Base-by-base conservation (phyloP, 169 alveolate genomes). In the Cyclospora cayetanensis region DNA sequence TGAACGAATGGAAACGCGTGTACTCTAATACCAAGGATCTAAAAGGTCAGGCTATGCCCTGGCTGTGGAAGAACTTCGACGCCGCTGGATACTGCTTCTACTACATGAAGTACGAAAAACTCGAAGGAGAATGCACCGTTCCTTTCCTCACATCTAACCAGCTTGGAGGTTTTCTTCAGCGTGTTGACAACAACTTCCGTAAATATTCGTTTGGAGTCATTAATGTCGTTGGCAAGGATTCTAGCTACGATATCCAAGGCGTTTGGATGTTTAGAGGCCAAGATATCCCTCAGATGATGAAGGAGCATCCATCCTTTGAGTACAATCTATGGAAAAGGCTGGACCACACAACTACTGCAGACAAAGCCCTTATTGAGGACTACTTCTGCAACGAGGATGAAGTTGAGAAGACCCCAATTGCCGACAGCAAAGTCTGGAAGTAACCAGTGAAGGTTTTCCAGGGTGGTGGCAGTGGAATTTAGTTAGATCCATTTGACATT, bases 251-350 rank as follows among this genome's bases (percentile, higher is more conserved):
- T 83, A 97, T 98, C 60, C 97, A 94, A 93, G 99, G 99, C 20
- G 99, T 98, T 9, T 98, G 99, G 99, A 88, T 98, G 93, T 97
- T 98, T 96, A 97, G 99, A 95, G 99, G 99, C 50, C 93, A 88
- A 11, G 99, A 96, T 27, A 94, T 98, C 29, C 99, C 99, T 12
- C 93, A 94, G 80, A 95, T 94, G 93, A 95, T 98, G 98, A 94
- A 95, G 83, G 99, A 98, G 29, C 99, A 98, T 92, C 99, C 99
- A 5, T 97, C 99, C 4, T 99, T 95, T 94, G 99, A 98, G 93
- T 98, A 97, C 95, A 97, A 97, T 84, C 92, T 97, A 39, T 96
- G 96, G 92, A 96, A 82, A 41, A 95, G 97, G 90, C 96, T 98
- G 34, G 98, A 97, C 92, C 80, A 88, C 60, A 91, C 93, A 65